Evolutionary conservation across 73 alveolate species (phyloP), one percentile per base, ranked within the genome.

Genomic region (Paramecium biaurelia): DNA sequence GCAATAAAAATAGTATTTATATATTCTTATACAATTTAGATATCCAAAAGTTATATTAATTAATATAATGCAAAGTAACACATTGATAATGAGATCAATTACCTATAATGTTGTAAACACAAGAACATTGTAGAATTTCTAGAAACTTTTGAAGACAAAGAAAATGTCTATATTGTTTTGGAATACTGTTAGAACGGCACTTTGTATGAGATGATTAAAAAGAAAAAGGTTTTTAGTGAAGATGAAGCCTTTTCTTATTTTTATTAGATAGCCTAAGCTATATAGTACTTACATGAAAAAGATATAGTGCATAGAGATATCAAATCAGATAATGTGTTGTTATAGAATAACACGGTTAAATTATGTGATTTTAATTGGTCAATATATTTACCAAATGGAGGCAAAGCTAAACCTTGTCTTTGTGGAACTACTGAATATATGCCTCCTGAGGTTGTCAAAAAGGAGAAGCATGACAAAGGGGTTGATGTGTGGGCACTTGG

Each of bases 331-430:
- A 79, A 79, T 79, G 56, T 79, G 10, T 24, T 79, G 43, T 43
- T 79, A 23, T 41, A 38, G 32, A 32, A 79, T 43, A 21, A 45
- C 56, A 79, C 70, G 9, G 24, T 45, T 2, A 79, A 79, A 45
- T 12, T 79, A 42, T 79, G 90, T 79, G 90, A 79, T 79, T 79
- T 79, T 24, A 79, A 79, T 79, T 79, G 90, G 90, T 79, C 90
- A 20, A 43, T 23, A 2, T 41, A 23, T 43, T 41, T 79, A 18
- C 45, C 90, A 45, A 38, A 79, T 41, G 90, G 56, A 38, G 84
- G 84, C 30, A 79, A 79, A 47, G 90, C 72, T 0, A 41, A 41
- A 45, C 90, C 90, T 18, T 79, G 90, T 79, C 2, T 43, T 23
- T 79, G 90, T 23, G 90, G 90, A 4, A 79, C 90, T 43, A 79